Conservation (phyloP, 148 eudicot genomes). For the Chenopodium berlandieri region DNA sequence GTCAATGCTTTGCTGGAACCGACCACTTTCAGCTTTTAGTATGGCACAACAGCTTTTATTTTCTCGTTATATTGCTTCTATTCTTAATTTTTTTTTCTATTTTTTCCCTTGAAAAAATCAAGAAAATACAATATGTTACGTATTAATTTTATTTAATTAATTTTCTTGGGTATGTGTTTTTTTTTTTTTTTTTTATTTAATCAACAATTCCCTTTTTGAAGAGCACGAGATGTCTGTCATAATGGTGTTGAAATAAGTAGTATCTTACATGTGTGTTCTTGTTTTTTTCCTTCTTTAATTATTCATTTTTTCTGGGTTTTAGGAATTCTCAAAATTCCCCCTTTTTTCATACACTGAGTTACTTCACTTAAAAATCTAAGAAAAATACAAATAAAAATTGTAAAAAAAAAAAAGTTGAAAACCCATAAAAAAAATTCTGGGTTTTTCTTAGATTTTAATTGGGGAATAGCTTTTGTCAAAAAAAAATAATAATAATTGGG, state of each 20-base stretch:
- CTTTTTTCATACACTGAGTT: background rate
- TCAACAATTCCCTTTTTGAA: conserved; percentile 24
- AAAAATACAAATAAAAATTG: background rate
- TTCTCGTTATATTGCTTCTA: conserved; percentile 21
- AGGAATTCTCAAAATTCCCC: background rate
- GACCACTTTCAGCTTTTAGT: conserved; percentile 33
- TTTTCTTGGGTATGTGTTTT: background rate
- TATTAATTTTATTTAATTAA: background rate
- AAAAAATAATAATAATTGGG: background rate
- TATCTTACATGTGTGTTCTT: conserved; percentile 22
- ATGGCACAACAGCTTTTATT: conserved; percentile 28
- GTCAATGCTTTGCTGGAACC: conserved; percentile 26
- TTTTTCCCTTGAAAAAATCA: background rate
- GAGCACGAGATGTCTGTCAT: conserved; percentile 46
- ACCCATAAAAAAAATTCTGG: conserved; percentile 15
- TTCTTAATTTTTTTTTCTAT: background rate
- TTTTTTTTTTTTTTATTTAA: background rate
- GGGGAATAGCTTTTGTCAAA: background rate
- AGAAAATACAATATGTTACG: background rate
- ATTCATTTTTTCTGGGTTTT: background rate
- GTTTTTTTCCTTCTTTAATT: background rate
- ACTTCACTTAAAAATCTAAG: conserved; percentile 13
- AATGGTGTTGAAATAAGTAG: conserved; percentile 34
- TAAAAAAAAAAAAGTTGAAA: conserved; percentile 5
- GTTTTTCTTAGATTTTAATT: conserved; percentile 15